Percentiles rank a stretch among this genome's conserved stretches.
Evolutionary conservation across 305 asterid species (phyloP).

Genomic region (Solanum hybrid): DNA sequence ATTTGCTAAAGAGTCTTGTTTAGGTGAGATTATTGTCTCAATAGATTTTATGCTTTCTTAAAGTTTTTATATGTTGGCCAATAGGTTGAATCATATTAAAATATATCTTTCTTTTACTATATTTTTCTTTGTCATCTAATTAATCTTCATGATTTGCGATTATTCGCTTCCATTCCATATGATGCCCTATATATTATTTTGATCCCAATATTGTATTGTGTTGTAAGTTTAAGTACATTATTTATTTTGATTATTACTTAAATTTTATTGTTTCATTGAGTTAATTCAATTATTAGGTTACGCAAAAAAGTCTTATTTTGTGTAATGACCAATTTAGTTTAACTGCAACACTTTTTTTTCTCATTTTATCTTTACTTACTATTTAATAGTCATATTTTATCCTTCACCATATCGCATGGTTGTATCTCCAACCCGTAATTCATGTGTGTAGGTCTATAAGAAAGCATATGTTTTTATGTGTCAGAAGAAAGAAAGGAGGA

Average conservation of each 20-base stretch:
- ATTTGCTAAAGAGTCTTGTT: neutral
- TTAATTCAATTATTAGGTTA: neutral
- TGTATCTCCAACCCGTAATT: neutral
- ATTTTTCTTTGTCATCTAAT: neutral
- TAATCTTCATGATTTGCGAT: neutral
- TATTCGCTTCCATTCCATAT: neutral
- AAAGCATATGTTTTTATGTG: neutral
- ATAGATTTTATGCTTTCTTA: neutral
- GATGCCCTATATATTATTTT: neutral
- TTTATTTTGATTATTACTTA: neutral
- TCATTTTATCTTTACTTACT: neutral
- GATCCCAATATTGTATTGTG: neutral
- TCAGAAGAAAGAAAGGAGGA: neutral
- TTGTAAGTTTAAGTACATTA: no score
- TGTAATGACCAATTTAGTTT: no score
- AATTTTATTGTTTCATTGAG: neutral
- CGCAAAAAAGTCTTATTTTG: neutral
- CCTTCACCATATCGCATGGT: neutral
- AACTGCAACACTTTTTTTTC: neutral
- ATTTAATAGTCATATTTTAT: no score
- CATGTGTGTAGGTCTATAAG: neutral
- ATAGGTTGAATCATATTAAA: neutral
- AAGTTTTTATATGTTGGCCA: neutral
- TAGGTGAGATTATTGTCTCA: neutral
- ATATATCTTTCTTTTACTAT: neutral